A percentile compares a stretch with the other conserved stretches of the same genome.
Evolutionary conservation across 2,329 filamentous ascomycete genomes (phyloP).

Genomic region (Aureobasidium sp.): DNA sequence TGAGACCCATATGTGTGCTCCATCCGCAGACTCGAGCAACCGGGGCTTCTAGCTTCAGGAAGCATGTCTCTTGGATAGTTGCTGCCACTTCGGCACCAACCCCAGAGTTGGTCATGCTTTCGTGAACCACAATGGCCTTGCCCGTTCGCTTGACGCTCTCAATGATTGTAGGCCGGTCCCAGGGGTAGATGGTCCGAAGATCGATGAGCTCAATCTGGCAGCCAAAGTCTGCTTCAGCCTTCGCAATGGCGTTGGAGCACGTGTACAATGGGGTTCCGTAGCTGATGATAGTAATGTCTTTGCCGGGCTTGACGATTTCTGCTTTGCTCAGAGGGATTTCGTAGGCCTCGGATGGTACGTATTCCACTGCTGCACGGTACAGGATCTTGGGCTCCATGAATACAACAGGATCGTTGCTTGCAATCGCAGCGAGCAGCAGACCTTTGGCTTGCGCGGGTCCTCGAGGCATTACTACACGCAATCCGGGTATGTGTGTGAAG

Average conservation of each 20-base stretch:
- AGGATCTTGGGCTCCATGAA: constrained; percentile 94
- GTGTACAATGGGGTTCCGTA: constrained; percentile 87
- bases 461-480: constrained; percentile 76
- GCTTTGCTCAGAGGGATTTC: constrained; percentile 79
- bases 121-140: constrained; percentile 78
- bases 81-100: constrained; percentile 84
- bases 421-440: constrained; percentile 66
- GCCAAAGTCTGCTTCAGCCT: constrained; percentile 65
- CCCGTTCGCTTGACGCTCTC: constrained; percentile 82
- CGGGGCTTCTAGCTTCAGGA: constrained; percentile 74
- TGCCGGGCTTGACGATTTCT: constrained; percentile 71
- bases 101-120: constrained; percentile 84
- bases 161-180: constrained; percentile 75
- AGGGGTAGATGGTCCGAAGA: constrained; percentile 79
- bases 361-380: constrained; percentile 84
- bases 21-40: constrained; percentile 81
- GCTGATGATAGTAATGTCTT: constrained; percentile 72
- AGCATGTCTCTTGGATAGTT: constrained; percentile 79
- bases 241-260: constrained; percentile 66
- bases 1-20: constrained; percentile 72
- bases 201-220: constrained; percentile 80
- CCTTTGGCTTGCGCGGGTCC: constrained; percentile 86
- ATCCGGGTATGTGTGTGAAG: constrained; percentile 79
- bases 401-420: constrained; percentile 73
- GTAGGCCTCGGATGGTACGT: constrained; percentile 74